Evolutionary conservation across 257 asterid genomes (phyloP).

Genomic region (Solanum stenotomum): DNA sequence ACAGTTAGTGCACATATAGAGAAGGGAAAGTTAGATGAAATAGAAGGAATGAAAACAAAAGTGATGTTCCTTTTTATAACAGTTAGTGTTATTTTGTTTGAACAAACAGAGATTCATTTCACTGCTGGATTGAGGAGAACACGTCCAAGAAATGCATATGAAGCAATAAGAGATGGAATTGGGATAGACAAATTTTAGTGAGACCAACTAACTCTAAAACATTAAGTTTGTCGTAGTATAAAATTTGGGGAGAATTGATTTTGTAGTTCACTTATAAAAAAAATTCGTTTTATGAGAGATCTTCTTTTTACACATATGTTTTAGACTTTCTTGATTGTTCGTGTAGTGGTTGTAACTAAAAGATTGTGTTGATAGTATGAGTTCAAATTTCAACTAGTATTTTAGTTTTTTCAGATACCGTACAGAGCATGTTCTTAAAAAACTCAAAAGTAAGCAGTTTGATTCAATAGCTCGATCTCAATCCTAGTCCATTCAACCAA

Average conservation of each 20-base stretch:
- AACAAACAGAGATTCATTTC: constrained; percentile 56
- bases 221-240: background rate
- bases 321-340: background rate
- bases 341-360: background rate
- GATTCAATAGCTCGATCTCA: no score
- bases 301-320: background rate
- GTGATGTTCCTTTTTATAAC: constrained; percentile 51
- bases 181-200: constrained; percentile 49
- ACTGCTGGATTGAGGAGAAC: constrained; percentile 80
- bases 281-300: background rate
- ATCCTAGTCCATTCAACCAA: no score
- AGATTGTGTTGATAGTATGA: background rate
- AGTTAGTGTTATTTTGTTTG: constrained; percentile 62
- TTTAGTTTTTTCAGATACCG: background rate
- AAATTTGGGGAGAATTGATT: background rate
- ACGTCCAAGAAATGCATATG: constrained; percentile 69
- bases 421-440: no score
- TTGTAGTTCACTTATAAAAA: background rate
- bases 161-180: constrained; percentile 59
- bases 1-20: constrained; percentile 50
- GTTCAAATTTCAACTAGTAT: background rate
- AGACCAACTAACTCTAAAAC: background rate
- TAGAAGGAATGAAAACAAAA: constrained; percentile 84
- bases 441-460: no score
- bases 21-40: constrained; percentile 57